Conservation (phyloP, 805 yeast species). For the Wickerhamomyces sydowiorum region DNA sequence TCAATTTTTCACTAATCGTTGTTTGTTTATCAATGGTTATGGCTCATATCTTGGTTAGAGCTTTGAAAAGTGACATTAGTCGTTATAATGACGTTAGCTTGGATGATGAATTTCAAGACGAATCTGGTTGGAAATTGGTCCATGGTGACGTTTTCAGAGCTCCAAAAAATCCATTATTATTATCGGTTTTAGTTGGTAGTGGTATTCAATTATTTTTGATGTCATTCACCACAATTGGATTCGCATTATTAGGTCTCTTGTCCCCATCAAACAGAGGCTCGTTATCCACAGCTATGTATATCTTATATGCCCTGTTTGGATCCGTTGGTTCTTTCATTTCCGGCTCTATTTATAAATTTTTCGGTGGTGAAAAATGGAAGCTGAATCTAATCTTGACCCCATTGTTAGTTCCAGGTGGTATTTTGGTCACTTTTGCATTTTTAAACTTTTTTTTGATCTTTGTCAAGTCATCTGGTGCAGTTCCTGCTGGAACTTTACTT, state of each 20-base stretch:
- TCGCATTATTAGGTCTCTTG: slow-evolving; percentile 83
- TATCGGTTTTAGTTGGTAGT: slow-evolving; percentile 81
- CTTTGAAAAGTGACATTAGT: slow-evolving; percentile 78
- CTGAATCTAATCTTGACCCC: slow-evolving; percentile 81
- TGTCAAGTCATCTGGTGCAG: slow-evolving; percentile 86
- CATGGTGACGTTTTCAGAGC: slow-evolving; percentile 94
- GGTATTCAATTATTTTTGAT: slow-evolving; percentile 82
- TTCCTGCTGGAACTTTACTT: slow-evolving; percentile 84
- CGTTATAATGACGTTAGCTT: slow-evolving; percentile 86
- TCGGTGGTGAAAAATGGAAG: slow-evolving; percentile 92
- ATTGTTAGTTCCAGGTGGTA: slow-evolving; percentile 71
- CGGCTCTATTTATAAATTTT: slow-evolving; percentile 76
- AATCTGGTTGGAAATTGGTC: slow-evolving; percentile 94
- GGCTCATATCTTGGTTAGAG: slow-evolving; percentile 70
- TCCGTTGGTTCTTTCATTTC: slow-evolving; percentile 84
- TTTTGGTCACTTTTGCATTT: slow-evolving; percentile 57
- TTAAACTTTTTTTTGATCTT: slow-evolving; percentile 78
- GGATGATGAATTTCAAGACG: slow-evolving; percentile 84
- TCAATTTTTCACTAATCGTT: slow-evolving; percentile 82
- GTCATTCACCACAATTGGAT: slow-evolving; percentile 63
- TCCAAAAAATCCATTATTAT: slow-evolving; percentile 62
- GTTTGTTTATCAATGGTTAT: slow-evolving; percentile 70
- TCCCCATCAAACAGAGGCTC: slow-evolving; percentile 96
- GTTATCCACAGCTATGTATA: slow-evolving; percentile 81
- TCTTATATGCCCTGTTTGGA: slow-evolving; percentile 77